These are phyloP conservation scores for Populus davidiana DNA, from an alignment of 345 rosid species.

Conservation along the genomic window DNA sequence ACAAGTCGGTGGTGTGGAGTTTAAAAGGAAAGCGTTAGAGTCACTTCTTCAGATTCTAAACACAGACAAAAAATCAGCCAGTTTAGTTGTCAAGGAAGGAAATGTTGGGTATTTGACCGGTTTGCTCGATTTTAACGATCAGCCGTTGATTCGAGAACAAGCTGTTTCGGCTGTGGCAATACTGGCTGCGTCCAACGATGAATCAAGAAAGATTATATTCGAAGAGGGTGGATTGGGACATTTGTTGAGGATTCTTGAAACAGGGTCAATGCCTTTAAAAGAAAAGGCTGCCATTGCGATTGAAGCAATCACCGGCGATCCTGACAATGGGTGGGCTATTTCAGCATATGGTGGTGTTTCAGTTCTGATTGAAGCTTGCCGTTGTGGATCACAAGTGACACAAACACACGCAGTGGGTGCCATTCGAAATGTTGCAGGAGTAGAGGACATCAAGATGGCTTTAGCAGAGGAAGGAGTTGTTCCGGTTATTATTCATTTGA, in stretches of 20 bases:
- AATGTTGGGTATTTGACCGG: conserved; percentile 55
- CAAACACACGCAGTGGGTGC: conserved; percentile 61
- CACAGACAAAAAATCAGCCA: conserved; percentile 52
- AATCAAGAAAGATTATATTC: conserved; percentile 59
- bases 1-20: conserved; percentile 77
- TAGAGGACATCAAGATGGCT: conserved; percentile 51
- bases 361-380: conserved; percentile 56
- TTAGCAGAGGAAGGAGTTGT: conserved; percentile 74
- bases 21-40: conserved; percentile 66
- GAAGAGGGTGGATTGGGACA: conserved; percentile 81
- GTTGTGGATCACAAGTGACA: conserved; percentile 50
- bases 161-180: conserved; percentile 60
- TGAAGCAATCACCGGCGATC: conserved; percentile 65
- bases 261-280: conserved; percentile 53
- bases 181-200: conserved; percentile 49
- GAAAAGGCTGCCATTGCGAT: conserved; percentile 66
- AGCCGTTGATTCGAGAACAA: conserved; percentile 54
- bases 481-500: conserved; percentile 49
- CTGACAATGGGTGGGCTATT: conserved; percentile 68
- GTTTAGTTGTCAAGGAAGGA: conserved; percentile 65
- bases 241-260: conserved; percentile 54
- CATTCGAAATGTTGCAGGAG: conserved; percentile 52
- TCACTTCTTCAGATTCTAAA: conserved; percentile 62
- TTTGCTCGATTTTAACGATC: conserved; percentile 55
- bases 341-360: conserved; percentile 68